Evolutionary conservation across 305 asterid genomes (phyloP), one percentile per base, ranked within the genome.

Genomic region (Rubia peregrina): DNA sequence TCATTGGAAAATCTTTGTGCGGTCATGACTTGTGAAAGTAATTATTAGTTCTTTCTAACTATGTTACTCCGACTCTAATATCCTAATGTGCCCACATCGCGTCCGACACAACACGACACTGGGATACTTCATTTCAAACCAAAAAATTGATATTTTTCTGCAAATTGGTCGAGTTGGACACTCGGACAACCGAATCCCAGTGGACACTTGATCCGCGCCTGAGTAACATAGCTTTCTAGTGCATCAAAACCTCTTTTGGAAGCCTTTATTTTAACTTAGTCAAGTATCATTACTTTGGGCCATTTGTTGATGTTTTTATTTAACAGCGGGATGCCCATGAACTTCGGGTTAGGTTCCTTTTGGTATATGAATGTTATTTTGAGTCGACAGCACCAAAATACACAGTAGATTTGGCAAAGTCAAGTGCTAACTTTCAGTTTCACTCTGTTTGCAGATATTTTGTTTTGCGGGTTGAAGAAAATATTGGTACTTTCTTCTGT

Each of bases 391-490:
- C 24, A 17, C 21, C 14, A 4, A 21, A 19, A 16, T 2, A 41
- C 16, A 51, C 17, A 5, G 0, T 26, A 42, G 36, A 59, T 42
- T 71, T 33, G 19, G 46, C 8, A 44, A 68, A 26, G 42, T 62
- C 36, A 22, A 57, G 51, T 51, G 42, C 62, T 78, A 40, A 70
- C 30, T 36, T 10, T 61, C 66, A 57, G 14, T 69, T 69, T 24
- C 68, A 68, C 49, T 84, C 68, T 72, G 69, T 42, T 77, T 83
- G 87, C 97, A 94, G 98, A 78, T 94, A 91, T 76, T 94, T 94
- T 55, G 97, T 91, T 76, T 91, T 94, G 63, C 97, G 97, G 73
- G 74, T 94, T 60, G 98, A 94, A 87, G 98, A 94, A 80, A 83
- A 88, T 79, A 85, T 94, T 65, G 98, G 98, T 94, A 90, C 70